A percentile compares a stretch with the other conserved stretches of the same genome.
Conservation (phyloP, 441 rosid genomes). For the Geranium incanum region DNA sequence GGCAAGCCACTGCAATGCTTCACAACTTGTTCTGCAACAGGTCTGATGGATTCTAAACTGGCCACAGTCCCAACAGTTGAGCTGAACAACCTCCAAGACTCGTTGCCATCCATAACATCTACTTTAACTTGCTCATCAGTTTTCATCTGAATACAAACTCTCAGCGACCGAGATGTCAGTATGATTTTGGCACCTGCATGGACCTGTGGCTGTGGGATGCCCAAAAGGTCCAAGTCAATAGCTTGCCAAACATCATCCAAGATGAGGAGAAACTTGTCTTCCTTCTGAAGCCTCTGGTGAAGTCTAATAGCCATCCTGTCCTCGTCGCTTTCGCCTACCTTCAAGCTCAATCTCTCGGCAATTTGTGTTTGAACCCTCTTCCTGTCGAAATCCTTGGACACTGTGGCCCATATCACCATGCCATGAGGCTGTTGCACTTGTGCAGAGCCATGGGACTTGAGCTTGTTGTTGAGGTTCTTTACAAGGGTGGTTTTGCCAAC, state of each 20-base stretch:
- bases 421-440: background rate
- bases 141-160: slow-evolving; percentile 30
- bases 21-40: slow-evolving; percentile 23
- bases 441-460: background rate
- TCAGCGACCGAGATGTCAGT: slow-evolving; percentile 27
- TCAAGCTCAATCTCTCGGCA: slow-evolving; percentile 32
- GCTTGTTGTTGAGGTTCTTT: slow-evolving; percentile 19
- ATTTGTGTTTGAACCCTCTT: slow-evolving; percentile 15
- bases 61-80: slow-evolving; percentile 30
- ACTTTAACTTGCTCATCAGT: slow-evolving; percentile 30
- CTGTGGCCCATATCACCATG: slow-evolving; percentile 19
- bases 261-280: background rate
- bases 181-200: slow-evolving; percentile 24
- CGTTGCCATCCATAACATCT: slow-evolving; percentile 28
- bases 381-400: background rate
- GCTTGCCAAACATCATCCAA: slow-evolving; percentile 43
- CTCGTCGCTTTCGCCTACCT: slow-evolving; percentile 9
- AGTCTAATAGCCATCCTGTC: background rate
- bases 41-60: slow-evolving; percentile 23
- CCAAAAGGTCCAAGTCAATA: slow-evolving; percentile 33
- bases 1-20: slow-evolving; percentile 36
- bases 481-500: slow-evolving; percentile 21
- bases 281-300: background rate
- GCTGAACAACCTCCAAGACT: slow-evolving; percentile 31
- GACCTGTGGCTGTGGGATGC: slow-evolving; percentile 26